Evolutionary conservation across 148 eudicot genomes (phyloP), one percentile per base, ranked within the genome.

Genomic region (Spergularia bocconei): DNA sequence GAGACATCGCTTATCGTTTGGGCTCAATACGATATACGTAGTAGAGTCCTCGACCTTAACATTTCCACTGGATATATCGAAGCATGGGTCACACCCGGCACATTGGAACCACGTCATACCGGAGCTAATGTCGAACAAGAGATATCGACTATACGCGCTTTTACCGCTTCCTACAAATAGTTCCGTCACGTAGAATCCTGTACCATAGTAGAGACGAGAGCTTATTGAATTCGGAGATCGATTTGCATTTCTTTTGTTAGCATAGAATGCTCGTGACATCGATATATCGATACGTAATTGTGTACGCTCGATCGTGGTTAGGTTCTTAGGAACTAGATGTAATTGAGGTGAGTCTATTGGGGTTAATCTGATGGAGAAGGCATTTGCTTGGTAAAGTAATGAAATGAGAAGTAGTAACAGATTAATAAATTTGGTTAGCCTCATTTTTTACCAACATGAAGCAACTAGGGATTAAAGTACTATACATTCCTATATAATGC

Each of bases 61-160:
- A 44, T 44, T 56, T 5, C 56, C 1, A 16, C 7, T 20, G 4
- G 23, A 33, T 17, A 44, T 10, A 13, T 57, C 36, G 63, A 75
- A 75, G 48, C 78, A 75, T 1, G 64, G 23, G 51, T 67, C 29
- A 17, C 78, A 68, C 11, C 72, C 67, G 12, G 13, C 48, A 21
- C 67, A 76, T 47, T 76, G 73, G 59, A 69, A 38, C 73, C 79
- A 76, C 12, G 79, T 76, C 29, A 39, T 13, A 11, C 38, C 65
- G 0, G 52, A 11, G 15, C 21, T 36, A 10, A 63, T 66, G 78
- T 75, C 78, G 11, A 75, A 39, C 36, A 75, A 33, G 29, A 75
- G 16, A 10, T n/a, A n/a, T 13, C 71, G 64, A 4, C 47, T 11
- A 29, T 20, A 68, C 0, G 50, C 19, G n/a, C 29, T 48, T 1